Percentiles rank a stretch among this genome's conserved stretches.
phyloP scores from a whole-genome alignment of 2,329 filamentous ascomycete genomes.

The Septoria linicola region DNA sequence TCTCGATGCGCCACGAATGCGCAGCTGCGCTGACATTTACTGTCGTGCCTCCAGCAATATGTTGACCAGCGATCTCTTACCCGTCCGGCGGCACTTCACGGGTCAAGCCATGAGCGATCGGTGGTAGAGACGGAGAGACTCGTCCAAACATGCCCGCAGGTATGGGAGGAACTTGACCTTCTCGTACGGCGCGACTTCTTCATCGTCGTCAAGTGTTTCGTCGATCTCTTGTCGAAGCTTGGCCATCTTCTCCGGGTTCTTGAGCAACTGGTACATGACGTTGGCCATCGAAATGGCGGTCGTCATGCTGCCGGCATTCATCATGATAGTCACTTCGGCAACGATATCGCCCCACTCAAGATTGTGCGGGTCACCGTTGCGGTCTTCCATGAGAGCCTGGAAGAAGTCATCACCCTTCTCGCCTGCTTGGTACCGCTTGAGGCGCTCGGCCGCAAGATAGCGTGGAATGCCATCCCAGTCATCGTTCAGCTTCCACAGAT shows the following conservation, averaged over 20 bases:
- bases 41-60: slow-evolving; percentile 19
- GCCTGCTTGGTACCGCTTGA: slow-evolving; percentile 50
- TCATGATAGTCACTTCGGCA: slow-evolving; percentile 56
- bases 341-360: slow-evolving; percentile 60
- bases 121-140: slow-evolving; percentile 24
- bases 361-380: slow-evolving; percentile 46
- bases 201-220: slow-evolving; percentile 45
- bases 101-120: slow-evolving; percentile 22
- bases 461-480: slow-evolving; percentile 50
- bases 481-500: slow-evolving; percentile 43
- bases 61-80: slow-evolving; percentile 21
- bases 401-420: slow-evolving; percentile 62
- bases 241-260: slow-evolving; percentile 39
- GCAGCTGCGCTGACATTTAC: slow-evolving; percentile 23
- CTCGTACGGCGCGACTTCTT: slow-evolving; percentile 42
- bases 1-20: slow-evolving; percentile 23
- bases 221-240: slow-evolving; percentile 26
- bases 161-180: slow-evolving; percentile 27
- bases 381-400: slow-evolving; percentile 55
- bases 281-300: slow-evolving; percentile 44
- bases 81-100: slow-evolving; percentile 22
- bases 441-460: slow-evolving; percentile 46
- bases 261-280: slow-evolving; percentile 42
- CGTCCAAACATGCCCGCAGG: slow-evolving; percentile 25
- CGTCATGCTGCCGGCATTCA: slow-evolving; percentile 48